These are phyloP conservation scores for Gossypium arboreum DNA, from an alignment of 345 rosid species.

Conservation along the genomic window DNA sequence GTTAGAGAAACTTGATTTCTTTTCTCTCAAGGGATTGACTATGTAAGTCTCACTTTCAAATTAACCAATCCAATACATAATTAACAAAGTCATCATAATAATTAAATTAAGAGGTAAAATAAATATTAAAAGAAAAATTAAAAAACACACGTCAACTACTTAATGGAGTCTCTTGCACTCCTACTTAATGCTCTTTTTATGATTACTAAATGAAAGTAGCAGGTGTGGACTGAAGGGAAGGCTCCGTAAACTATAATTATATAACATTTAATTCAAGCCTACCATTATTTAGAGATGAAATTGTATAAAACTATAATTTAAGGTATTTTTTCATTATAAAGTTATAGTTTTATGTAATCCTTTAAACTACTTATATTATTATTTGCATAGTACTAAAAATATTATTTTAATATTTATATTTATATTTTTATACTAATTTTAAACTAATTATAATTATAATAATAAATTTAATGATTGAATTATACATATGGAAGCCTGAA, in stretches of 20 bases:
- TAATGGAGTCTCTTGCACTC: background rate
- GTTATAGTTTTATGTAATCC: too few species aligned
- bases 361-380: too few species aligned
- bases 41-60: background rate
- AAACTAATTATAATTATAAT: background rate
- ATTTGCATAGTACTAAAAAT: too few species aligned
- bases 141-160: background rate
- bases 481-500: background rate
- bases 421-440: too few species aligned
- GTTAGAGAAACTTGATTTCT: constrained; percentile 5
- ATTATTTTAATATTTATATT: too few species aligned
- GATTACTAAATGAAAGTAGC: background rate
- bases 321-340: too few species aligned
- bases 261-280: too few species aligned
- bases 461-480: too few species aligned
- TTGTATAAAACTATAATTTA: too few species aligned
- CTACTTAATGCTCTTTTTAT: background rate
- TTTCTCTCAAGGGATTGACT: constrained; percentile 3
- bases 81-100: background rate
- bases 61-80: constrained; percentile 9
- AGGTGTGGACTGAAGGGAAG: background rate
- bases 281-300: too few species aligned
- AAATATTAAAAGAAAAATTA: too few species aligned
- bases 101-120: background rate
- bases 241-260: background rate